These are phyloP conservation scores for Sporisorium graminicola DNA, from an alignment of 1,284 basidiomycete species.

Conservation along the genomic window DNA sequence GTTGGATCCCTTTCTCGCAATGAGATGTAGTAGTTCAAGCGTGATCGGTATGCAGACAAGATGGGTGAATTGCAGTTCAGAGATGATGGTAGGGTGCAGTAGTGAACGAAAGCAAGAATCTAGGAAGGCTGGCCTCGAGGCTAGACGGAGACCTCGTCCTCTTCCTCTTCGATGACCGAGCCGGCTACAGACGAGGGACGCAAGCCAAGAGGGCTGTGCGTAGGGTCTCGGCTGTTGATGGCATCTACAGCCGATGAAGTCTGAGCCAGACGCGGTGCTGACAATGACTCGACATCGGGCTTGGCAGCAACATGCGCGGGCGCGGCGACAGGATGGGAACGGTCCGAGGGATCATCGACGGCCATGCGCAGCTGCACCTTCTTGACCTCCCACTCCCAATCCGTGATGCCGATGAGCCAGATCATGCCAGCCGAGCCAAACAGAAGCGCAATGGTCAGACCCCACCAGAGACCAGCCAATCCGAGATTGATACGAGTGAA, in stretches of 20 bases:
- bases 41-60: too few relatives aligned
- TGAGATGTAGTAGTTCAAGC: too few relatives aligned
- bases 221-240: constrained; percentile 36
- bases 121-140: not conserved
- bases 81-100: too few relatives aligned
- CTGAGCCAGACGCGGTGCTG: constrained; percentile 21
- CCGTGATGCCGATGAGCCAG: constrained; percentile 70
- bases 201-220: constrained; percentile 27
- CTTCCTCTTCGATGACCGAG: constrained; percentile 42
- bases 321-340: not conserved
- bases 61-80: too few relatives aligned
- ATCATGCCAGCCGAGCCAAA: constrained; percentile 70
- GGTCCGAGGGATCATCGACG: constrained; percentile 47
- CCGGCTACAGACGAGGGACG: constrained; percentile 43
- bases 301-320: constrained; percentile 21
- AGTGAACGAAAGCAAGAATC: too few relatives aligned
- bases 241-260: constrained; percentile 34
- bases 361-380: constrained; percentile 57
- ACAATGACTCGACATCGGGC: constrained; percentile 26
- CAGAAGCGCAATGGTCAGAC: constrained; percentile 71
- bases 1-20: too few relatives aligned
- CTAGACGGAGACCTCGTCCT: constrained; percentile 31
- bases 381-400: constrained; percentile 70
- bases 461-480: constrained; percentile 72
- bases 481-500: constrained; percentile 70